These are phyloP conservation scores for Calocera cornea DNA, from an alignment of 768 basidiomycete genomes.

Conservation along the genomic window DNA sequence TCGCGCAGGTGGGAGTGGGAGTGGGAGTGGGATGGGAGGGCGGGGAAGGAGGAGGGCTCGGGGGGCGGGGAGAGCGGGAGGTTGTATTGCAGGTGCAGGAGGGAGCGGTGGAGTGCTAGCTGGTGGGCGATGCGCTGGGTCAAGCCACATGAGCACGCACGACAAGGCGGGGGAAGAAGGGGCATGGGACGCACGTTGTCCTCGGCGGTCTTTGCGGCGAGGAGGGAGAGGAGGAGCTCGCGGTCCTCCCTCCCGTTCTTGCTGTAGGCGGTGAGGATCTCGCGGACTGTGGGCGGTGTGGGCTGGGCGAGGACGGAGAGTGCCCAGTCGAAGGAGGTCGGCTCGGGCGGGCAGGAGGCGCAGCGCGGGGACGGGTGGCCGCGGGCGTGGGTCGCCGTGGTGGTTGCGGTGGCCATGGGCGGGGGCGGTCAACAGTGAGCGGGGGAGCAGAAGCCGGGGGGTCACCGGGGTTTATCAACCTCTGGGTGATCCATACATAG, in stretches of 20 bases:
- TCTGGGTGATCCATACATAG: not conserved
- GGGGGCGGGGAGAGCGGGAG: not conserved
- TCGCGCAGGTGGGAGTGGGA: not conserved
- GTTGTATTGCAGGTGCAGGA: not conserved
- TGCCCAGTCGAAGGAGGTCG: not conserved
- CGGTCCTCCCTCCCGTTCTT: constrained; percentile 82
- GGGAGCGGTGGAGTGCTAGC: not conserved
- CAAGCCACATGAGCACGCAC: not conserved
- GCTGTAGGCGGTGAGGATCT: constrained; percentile 76
- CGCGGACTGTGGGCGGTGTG: constrained; percentile 68
- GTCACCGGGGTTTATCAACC: not conserved
- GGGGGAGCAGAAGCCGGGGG: not conserved
- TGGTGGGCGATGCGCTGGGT: not conserved
- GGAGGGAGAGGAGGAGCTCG: constrained; percentile 78
- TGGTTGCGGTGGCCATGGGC: not conserved
- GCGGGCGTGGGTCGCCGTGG: not conserved
- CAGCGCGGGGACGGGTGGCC: not conserved
- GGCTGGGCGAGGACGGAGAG: constrained; percentile 18
- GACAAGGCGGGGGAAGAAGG: not conserved
- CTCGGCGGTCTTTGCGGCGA: constrained; percentile 85
- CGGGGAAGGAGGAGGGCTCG: not conserved
- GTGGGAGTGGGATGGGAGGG: not conserved
- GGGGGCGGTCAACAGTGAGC: not conserved
- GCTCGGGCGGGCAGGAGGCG: not conserved
- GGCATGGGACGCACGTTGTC: constrained; percentile 52